phyloP scores from a whole-genome alignment of 2,329 filamentous ascomycete species.

The Pyrenophora graminea region DNA sequence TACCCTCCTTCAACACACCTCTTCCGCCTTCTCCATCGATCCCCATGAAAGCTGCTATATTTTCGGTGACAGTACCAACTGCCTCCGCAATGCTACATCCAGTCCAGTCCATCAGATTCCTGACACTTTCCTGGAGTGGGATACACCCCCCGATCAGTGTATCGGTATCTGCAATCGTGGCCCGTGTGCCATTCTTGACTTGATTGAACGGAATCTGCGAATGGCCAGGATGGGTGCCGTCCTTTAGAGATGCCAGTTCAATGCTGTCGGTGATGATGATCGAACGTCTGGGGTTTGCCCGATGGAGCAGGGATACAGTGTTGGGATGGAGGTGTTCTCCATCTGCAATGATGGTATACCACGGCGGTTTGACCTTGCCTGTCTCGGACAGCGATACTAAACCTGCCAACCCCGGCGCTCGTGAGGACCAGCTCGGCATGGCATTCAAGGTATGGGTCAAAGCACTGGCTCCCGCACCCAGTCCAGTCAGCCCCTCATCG shows the following conservation, averaged over 20 bases:
- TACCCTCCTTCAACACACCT: slow-evolving; percentile 49
- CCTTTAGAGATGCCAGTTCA: slow-evolving; percentile 57
- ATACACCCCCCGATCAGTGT: slow-evolving; percentile 61
- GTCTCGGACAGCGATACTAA: slow-evolving; percentile 37
- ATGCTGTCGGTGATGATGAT: slow-evolving; percentile 61
- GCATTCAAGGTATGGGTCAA: slow-evolving; percentile 62
- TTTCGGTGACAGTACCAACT: slow-evolving; percentile 56
- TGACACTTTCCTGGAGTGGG: slow-evolving; percentile 55
- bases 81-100: slow-evolving; percentile 55
- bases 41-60: slow-evolving; percentile 56
- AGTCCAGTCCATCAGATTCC: slow-evolving; percentile 54
- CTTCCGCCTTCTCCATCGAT: slow-evolving; percentile 50
- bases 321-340: slow-evolving; percentile 59
- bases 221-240: slow-evolving; percentile 58
- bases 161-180: slow-evolving; percentile 58
- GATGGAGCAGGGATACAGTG: slow-evolving; percentile 55
- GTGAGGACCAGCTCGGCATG: slow-evolving; percentile 57
- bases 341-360: slow-evolving; percentile 59
- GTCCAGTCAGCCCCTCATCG: slow-evolving; percentile 51
- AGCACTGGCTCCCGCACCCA: slow-evolving; percentile 55
- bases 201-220: slow-evolving; percentile 57
- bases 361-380: slow-evolving; percentile 45
- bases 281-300: slow-evolving; percentile 52
- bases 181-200: slow-evolving; percentile 54
- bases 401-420: slow-evolving; percentile 57